Base-by-base conservation (phyloP, 2,329 filamentous ascomycete genomes). In the Alternaria gaisen region DNA sequence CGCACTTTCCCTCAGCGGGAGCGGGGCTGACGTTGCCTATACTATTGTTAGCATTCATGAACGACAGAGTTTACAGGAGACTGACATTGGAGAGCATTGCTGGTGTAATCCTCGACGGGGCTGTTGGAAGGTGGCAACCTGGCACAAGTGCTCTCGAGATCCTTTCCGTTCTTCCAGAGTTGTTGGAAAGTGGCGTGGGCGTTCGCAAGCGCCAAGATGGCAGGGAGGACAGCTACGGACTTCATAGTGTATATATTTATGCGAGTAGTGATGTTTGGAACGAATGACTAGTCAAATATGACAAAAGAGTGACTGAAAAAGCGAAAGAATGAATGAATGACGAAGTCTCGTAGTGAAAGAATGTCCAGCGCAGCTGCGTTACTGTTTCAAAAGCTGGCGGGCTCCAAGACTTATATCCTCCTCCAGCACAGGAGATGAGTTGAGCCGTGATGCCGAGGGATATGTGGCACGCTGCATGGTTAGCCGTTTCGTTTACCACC, bases 311-410 rank as follows among this genome's bases (percentile, higher is more conserved):
- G 69, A 69, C 69, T 65, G 63, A 65, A 63, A 55, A 66, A 64
- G 58, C 61, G 9, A 57, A 42, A 52, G 24, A 57, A 57, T 6
- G 57, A 59, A 60, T 38, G 61, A 61, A 63, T 47, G 61, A 64
- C 57, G 53, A 64, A 71, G 59, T 67, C 60, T 60, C 18, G 60
- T 51, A 66, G 61, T 62, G 66, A 72, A 72, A 62, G 70, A 74
- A 67, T 67, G 69, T 72, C 62, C 72, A 74, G 72, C 72, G 61
- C 72, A 74, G 72, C 70, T 74, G 72, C 69, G 70, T 64, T 69
- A 63, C 54, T 54, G 38, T 61, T 56, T 34, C 22, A 14, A 24
- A 52, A 36, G 24, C 44, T 60, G 50, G 46, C 55, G 60, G 63
- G 59, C 51, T 44, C 34, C 14, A 53, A 47, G 56, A 52, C 63